phyloP scores from a whole-genome alignment of 192 early-diverging fungal genomes.

The Kappamyces sp. region DNA sequence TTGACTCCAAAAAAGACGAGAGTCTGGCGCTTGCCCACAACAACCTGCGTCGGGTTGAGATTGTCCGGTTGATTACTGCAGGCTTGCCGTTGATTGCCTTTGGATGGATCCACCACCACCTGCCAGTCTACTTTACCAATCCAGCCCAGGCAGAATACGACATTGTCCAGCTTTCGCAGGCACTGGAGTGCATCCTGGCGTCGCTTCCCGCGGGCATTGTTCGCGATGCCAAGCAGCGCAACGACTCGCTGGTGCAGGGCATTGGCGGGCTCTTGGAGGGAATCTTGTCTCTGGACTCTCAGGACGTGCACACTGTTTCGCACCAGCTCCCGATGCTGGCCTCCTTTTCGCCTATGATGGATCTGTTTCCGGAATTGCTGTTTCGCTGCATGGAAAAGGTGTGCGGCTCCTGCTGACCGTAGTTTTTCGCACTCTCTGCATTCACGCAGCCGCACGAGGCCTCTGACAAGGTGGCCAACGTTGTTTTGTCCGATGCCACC shows the following conservation, averaged over 20 bases:
- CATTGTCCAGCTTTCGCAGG: not conserved
- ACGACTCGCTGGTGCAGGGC: not conserved
- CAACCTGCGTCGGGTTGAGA: too few relatives aligned
- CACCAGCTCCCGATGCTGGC: constrained; percentile 24
- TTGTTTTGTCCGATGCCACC: constrained; percentile 26
- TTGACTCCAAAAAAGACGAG: too few relatives aligned
- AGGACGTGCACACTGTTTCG: constrained; percentile 16
- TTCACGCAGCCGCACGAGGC: constrained; percentile 28
- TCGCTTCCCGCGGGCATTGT: not conserved
- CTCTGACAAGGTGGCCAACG: constrained; percentile 8
- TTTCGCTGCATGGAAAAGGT: constrained; percentile 30
- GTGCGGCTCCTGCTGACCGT: not conserved
- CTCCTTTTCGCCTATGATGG: constrained; percentile 24
- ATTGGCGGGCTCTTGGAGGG: constrained; percentile 19
- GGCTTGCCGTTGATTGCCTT: constrained; percentile 1
- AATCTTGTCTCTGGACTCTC: constrained; percentile 11
- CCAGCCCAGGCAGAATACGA: not conserved
- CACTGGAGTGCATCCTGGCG: not conserved
- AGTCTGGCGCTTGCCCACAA: too few relatives aligned
- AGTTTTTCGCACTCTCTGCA: constrained; percentile 28
- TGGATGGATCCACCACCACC: constrained; percentile 3
- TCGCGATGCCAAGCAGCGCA: not conserved
- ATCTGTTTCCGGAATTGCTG: constrained; percentile 11
- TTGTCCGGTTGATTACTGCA: too few relatives aligned
- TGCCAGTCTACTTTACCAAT: constrained; percentile 9